Evolutionary conservation across 495 filamentous ascomycete species (phyloP), one percentile per base, ranked within the genome.

Genomic region (Penicillium pancosmium): DNA sequence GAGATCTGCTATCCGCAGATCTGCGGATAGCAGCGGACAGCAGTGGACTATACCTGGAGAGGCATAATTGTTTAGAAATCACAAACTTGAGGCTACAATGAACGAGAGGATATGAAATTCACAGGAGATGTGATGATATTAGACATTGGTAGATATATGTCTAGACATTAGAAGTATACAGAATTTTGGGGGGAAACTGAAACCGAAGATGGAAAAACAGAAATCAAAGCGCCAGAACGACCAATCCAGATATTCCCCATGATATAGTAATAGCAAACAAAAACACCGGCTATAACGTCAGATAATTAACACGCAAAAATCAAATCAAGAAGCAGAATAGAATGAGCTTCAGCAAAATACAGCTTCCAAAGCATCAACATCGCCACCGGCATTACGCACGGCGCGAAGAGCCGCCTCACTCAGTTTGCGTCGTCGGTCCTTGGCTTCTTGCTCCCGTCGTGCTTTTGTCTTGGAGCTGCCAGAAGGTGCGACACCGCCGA

Each of bases 401-500:
- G 88, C 91, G 67, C 84, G 82, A 48, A 88, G 67, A 23, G 91
- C 88, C 41, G 86, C 87, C 69, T 93, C 85, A 61, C 84, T 87
- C 60, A 96, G 68, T 76, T 86, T 87, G 66, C 90, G 76, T 63
- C 88, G 82, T 73, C 85, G 85, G 69, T 98, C 94, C 48, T 79
- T 77, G 11, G 91, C 91, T 77, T 95, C 92, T 66, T 88, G 85
- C 76, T 97, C 94, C 57, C 94, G 77, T 43, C 93, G 76, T 48
- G 91, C 92, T 68, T 97, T 97, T 27, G 94, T 98, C 81, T 98
- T 97, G 51, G 85, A 89, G 63, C 86, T 91, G 36, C 94, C 94
- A 51, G 86, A 90, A 13, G 94, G 94, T 52, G 94, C 94, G 10
- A 98, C 94, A 6, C 93, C 93, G 15, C 84, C 91, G 68, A 98